Evolutionary conservation across 352 stramenopile genomes (phyloP), one percentile per base, ranked within the genome.

Genomic region (Globisporangium camurandrum): DNA sequence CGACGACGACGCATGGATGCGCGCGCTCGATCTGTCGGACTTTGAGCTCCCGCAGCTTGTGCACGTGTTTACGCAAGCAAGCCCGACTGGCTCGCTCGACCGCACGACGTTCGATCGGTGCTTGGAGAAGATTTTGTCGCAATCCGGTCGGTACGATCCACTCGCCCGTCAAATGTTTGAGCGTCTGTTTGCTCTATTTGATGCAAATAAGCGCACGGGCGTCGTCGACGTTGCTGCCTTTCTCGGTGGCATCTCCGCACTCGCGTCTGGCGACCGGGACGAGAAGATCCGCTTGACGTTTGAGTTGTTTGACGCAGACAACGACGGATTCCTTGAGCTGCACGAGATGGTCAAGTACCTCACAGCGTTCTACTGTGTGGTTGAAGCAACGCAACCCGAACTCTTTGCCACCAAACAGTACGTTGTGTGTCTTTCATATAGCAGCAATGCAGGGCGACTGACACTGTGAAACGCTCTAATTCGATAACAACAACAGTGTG

Each of bases 281-380:
- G 79, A 95, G 49, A 93, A 93, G 57, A 88, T 94, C 44, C 71
- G 66, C 3, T 61, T 82, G 17, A 89, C 72, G 20, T 96, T 96
- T 57, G 78, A 93, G 41, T 67, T 96, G 10, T 95, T 89, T 57
- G 86, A 96, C 27, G 60, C 62, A 43, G 84, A 95, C 58, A 69
- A 67, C 31, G 84, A 95, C 56, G 85, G 82, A 7, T 88, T 77
- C 63, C 92, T 96, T 51, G 77, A 75, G 28, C 69, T 80, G 33
- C 62, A 75, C 51, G 84, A 95, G 57, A 95, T 96, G 84, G 80
- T 68, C 11, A 92, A 83, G 46, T 95, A 95, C 59, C 66, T 95
- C 42, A 87, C 81, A 17, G 74, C 75, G 2, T 77, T 95, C 5
- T 95, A 92, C 46, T 59, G 78, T n/a, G 78, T 94, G 11, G 85